Evolutionary conservation across 2,329 filamentous ascomycete species (phyloP), one percentile per base, ranked within the genome.

Genomic region (Epichloe baconii): DNA sequence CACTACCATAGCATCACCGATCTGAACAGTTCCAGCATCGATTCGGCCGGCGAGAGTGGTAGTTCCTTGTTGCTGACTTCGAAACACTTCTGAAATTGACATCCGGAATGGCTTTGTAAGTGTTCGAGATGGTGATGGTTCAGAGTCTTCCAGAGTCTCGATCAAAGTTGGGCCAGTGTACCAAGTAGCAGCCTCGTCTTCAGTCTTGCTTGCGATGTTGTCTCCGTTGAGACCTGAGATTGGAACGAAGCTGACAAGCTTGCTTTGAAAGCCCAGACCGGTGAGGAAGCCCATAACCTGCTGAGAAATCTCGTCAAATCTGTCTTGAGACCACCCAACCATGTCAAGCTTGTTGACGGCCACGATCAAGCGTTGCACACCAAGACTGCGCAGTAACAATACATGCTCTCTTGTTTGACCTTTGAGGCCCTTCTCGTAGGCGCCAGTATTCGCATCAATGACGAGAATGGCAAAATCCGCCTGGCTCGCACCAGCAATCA

Each of bases 351-450:
- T 98, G 71, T 98, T 98, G 54, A 98, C 81, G 2, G 88, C 90
- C 31, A 98, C 85, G 42, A 98, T 83, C 15, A 98, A 76, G 26
- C 85, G 79, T 54, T 91, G 85, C 2, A 98, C 85, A 0, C 93
- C 93, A 71, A 97, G 86, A 59, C 90, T 96, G 54, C 91, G 80
- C 5, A 95, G 80, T 1, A 98, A 77, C 15, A 97, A 70, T 5
- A 93, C 88, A 64, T 98, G 93, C 63, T 98, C 93, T 64, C 87
- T 85, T 0, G 93, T 98, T 64, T 98, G 93, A 0, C 93, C 93
- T 62, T 86, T 91, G 35, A 97, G 72, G 0, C 93, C 94, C 3
- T 88, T 89, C 65, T 98, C 93, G 57, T 97, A 96, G 36, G 90
- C 90, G 36, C 91, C 93, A 0, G 81, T 88, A 52, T 86, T 85